Base-by-base conservation (phyloP, 1,139 yeast species). In the Kazachstania sp. region DNA sequence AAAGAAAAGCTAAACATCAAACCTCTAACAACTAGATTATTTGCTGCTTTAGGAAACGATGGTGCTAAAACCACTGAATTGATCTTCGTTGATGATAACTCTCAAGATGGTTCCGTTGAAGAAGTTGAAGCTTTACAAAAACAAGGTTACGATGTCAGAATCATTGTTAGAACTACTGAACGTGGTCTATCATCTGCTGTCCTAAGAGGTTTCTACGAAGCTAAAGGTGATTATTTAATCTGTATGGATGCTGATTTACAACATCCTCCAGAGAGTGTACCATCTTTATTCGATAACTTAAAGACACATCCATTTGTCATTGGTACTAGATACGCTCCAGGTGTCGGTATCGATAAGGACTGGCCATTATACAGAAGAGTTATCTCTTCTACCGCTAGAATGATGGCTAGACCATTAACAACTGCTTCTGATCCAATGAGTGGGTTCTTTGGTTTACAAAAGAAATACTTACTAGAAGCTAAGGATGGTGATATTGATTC, bases 181-280 rank as follows among this genome's bases (percentile, higher is more conserved):
- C 67, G 75, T 54, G 76, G 76, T 23, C 57, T 72, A 26, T 69
- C 74, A 26, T 69, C 74, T 40, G 76, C 76, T 19, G 75, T 72
- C 16, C 52, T 72, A 49, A 66, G 65, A 54, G 76, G 76, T 15
- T 72, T 72, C 57, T 53, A 61, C 42, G 74, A 70, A 45, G 69
- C 73, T 37, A 59, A 69, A 49, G 76, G 76, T 51, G 67, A 69
- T 45, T 70, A 71, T 51, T 51, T 72, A 47, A 62, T 72, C 39
- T 72, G 75, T 54, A 72, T 72, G 75, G 76, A 72, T 57, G 76
- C 76, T 20, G 76, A 72, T 57, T 61, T 72, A 45, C 75, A 72
- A 58, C 76, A 72, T 54, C 76, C 75, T 38, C 76, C 76, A 35
- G 75, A 72, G 56, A 63, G 67, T 45, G 74, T 71, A 12, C 76